phyloP scores from a whole-genome alignment of 768 basidiomycete genomes.

The Infundibulicybe gibba region DNA sequence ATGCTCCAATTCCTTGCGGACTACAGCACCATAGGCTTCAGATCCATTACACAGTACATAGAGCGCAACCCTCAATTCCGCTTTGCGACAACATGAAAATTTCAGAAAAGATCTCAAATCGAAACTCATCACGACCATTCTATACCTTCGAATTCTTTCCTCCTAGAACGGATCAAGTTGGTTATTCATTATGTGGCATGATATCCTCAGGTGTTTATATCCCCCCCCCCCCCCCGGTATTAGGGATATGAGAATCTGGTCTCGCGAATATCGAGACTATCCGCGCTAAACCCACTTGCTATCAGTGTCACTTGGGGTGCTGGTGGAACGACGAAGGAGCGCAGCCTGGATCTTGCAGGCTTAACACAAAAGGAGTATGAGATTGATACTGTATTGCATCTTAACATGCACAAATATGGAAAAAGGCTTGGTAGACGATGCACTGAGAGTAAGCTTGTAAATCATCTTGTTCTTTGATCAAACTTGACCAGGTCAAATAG shows the following conservation, averaged over 20 bases:
- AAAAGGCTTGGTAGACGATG: slow-evolving; percentile 79
- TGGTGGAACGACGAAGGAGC: slow-evolving; percentile 86
- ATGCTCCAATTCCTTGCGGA: too few relatives aligned
- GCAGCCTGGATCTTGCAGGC: slow-evolving; percentile 83
- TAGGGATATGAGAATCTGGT: slow-evolving; percentile 92
- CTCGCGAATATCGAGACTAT: slow-evolving; percentile 80
- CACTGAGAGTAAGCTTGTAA: slow-evolving; percentile 60
- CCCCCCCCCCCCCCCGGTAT: too few relatives aligned
- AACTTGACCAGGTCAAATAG: slow-evolving; percentile 30
- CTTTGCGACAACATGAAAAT: slow-evolving; percentile 56
- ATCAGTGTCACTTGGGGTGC: slow-evolving; percentile 98
- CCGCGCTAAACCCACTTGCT: slow-evolving; percentile 74
- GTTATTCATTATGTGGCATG: slow-evolving; percentile 1
- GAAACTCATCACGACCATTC: slow-evolving; percentile 54
- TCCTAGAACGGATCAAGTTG: slow-evolving; percentile 86
- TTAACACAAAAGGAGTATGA: slow-evolving; percentile 70
- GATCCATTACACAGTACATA: neutral
- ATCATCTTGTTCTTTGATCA: slow-evolving; percentile 4
- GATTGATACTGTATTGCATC: slow-evolving; percentile 86
- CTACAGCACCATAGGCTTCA: too few relatives aligned
- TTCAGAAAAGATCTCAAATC: slow-evolving; percentile 57
- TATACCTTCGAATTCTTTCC: slow-evolving; percentile 98
- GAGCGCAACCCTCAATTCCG: neutral
- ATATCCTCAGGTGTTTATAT: neutral
- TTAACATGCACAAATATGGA: slow-evolving; percentile 99